These are phyloP conservation scores for Phytopythium montanum DNA, from an alignment of 352 stramenopile species.

Conservation along the genomic window DNA sequence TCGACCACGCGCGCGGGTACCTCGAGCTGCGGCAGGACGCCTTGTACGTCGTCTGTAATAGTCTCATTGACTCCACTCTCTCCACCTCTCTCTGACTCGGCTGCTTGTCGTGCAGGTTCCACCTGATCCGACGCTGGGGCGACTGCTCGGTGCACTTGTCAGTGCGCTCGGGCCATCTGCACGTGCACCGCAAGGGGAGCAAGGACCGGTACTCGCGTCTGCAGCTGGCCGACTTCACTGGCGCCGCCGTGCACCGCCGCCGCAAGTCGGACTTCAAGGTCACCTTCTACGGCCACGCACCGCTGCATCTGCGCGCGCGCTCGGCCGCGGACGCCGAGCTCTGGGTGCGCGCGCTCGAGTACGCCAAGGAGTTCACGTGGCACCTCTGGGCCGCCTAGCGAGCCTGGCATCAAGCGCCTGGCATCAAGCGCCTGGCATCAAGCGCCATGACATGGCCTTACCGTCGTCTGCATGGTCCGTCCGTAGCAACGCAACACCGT, in stretches of 20 bases:
- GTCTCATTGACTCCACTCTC: no score
- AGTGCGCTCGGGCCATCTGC: constrained; percentile 20
- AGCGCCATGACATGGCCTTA: background rate
- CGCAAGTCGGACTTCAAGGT: constrained; percentile 21
- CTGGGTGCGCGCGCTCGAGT: constrained; percentile 27
- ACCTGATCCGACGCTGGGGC: constrained; percentile 21
- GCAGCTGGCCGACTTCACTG: constrained; percentile 20
- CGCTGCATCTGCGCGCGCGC: constrained; percentile 18
- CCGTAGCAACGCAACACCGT: background rate
- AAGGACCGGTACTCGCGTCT: constrained; percentile 13
- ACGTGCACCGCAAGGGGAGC: constrained; percentile 25
- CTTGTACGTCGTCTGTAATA: constrained; percentile 12
- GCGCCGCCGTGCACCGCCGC: constrained; percentile 18
- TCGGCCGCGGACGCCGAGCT: constrained; percentile 16
- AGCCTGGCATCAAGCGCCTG: no score
- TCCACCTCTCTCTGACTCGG: no score
- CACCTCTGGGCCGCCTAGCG: constrained; percentile 10
- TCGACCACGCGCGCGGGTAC: constrained; percentile 19
- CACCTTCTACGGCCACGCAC: constrained; percentile 20
- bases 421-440: no score
- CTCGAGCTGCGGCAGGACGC: constrained; percentile 19
- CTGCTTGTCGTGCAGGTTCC: constrained; percentile 10
- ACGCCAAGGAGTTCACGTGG: constrained; percentile 32
- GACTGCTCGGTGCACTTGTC: constrained; percentile 23
- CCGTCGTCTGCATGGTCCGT: background rate